phyloP scores from a whole-genome alignment of 441 rosid species.

The Mallotus japonicus region DNA sequence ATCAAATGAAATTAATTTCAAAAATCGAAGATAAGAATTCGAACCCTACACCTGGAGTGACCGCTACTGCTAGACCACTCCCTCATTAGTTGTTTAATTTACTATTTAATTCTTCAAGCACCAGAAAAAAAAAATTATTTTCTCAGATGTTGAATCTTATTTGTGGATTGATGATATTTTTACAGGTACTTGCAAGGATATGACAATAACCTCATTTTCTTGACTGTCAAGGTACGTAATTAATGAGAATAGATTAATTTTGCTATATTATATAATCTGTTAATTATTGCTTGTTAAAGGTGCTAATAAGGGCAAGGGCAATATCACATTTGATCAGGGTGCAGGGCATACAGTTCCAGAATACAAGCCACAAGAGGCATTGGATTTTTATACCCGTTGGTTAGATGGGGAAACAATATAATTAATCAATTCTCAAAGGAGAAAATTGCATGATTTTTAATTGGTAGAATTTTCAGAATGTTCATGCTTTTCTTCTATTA shows the following conservation, averaged over 20 bases:
- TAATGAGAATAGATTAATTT: background rate
- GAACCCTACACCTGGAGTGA: no score
- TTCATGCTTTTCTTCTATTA: background rate
- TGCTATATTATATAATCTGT: background rate
- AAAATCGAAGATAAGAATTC: no score
- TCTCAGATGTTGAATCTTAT: background rate
- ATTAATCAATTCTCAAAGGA: background rate
- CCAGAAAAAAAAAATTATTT: no score
- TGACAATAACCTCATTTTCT: constrained; percentile 47
- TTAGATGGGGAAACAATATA: constrained; percentile 36
- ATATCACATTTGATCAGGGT: constrained; percentile 37
- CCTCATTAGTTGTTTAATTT: background rate
- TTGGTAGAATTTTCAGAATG: background rate
- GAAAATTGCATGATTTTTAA: background rate
- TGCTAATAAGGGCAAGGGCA: background rate
- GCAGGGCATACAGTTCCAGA: constrained; percentile 73
- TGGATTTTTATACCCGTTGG: constrained; percentile 43
- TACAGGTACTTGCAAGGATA: constrained; percentile 59
- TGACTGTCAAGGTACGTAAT: constrained; percentile 49
- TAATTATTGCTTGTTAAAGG: background rate
- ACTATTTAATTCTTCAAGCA: background rate
- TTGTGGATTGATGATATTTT: background rate
- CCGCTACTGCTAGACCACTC: no score
- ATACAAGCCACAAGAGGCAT: constrained; percentile 54
- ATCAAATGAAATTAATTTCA: no score